Evolutionary conservation across 495 filamentous ascomycete genomes (phyloP), one percentile per base, ranked within the genome.

Genomic region (Xylaria bambusicola): DNA sequence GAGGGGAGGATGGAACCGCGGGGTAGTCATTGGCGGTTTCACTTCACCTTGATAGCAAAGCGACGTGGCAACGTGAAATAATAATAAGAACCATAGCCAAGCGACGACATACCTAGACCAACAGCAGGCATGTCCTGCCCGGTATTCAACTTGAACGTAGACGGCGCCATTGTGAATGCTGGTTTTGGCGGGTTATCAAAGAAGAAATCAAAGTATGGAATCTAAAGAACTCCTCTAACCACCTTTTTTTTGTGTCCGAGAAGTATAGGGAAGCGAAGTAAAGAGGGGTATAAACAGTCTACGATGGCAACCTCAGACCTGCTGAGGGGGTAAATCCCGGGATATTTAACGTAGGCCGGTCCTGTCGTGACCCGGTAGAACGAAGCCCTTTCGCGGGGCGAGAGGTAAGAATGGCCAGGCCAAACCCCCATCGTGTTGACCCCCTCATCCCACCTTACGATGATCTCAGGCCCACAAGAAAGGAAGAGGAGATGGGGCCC

Each of bases 101-200:
- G n/a, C n/a, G n/a, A n/a, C n/a, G n/a, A 84, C 63, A 52, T 84
- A 80, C 88, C 88, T 9, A 93, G 77, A 3, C 89, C 90, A 13
- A 93, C 63, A 26, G 90, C 87, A 27, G 90, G 90, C 67, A 94
- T 92, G 59, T 83, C 76, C 36, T 82, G 79, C 56, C 89, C 90
- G 33, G 82, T 92, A 78, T 93, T 94, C 64, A 94, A 84, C 66
- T 85, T 87, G 74, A 87, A 87, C 20, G 71, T 70, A 33, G 77
- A 76, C 59, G 69, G 71, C 53, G 80, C 71, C 80, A 84, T 84
- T 33, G 42, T 75, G 62, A 64, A 38, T n/a, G 9, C 0, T 12
- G 9, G 10, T 33, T 15, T 36, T 20, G 9, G 6, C 12, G 40
- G 57, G 27, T 52, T 44, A 35, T 27, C 27, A 59, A 13, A 20